Conservation (phyloP, 257 asterid genomes). For the Przewalskia tangutica region DNA sequence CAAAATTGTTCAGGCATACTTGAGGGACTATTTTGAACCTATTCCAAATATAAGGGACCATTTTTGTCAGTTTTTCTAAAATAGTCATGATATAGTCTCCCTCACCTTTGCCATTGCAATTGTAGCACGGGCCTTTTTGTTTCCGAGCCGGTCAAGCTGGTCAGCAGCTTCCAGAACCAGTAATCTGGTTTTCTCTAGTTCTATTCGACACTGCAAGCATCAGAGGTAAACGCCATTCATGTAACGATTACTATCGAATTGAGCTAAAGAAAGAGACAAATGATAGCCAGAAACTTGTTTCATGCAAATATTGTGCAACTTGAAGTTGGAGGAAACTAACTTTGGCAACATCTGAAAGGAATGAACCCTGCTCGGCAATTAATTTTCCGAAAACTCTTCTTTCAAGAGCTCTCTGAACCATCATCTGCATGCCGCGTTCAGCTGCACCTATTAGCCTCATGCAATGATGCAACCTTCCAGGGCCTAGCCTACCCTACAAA, state of each 20-base stretch:
- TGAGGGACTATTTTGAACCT: no score
- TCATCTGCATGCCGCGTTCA: slow-evolving; percentile 88
- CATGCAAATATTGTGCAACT: background rate
- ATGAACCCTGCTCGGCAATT: slow-evolving; percentile 87
- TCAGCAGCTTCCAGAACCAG: slow-evolving; percentile 96
- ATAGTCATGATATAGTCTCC: background rate
- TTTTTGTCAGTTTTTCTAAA: no score
- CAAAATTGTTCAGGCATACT: no score
- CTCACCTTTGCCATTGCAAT: slow-evolving; percentile 94
- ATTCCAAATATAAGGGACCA: no score
- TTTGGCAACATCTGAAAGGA: slow-evolving; percentile 71
- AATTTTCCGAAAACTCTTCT: slow-evolving; percentile 69
- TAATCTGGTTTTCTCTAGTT: slow-evolving; percentile 70
- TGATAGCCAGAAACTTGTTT: no score
- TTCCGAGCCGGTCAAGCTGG: slow-evolving; percentile 83
- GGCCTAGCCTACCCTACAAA: slow-evolving; percentile 88
- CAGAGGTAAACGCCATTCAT: background rate
- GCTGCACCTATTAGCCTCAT: slow-evolving; percentile 97
- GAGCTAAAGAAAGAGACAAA: background rate
- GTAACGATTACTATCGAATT: background rate
- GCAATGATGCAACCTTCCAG: slow-evolving; percentile 97
- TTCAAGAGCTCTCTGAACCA: slow-evolving; percentile 69
- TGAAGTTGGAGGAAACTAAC: slow-evolving; percentile 1
- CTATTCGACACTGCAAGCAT: slow-evolving; percentile 67
- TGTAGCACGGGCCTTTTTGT: slow-evolving; percentile 69